Conservation (phyloP, 2,329 filamentous ascomycete genomes). For the Paraphaeosphaeria minitans region DNA sequence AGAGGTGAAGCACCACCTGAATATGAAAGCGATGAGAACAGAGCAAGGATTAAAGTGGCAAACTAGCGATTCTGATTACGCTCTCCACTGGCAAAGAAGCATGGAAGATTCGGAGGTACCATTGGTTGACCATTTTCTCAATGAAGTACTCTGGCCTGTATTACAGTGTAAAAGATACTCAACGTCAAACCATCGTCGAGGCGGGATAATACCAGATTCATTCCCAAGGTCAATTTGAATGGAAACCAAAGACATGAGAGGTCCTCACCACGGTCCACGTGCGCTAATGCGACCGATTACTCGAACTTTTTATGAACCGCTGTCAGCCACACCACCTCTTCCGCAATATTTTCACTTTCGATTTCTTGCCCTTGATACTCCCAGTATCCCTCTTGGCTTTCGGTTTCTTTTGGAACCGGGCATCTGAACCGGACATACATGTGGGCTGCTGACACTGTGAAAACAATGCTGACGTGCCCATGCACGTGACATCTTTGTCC, state of each 20-base stretch:
- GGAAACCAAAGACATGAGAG: too few relatives aligned
- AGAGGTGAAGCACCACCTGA: constrained; percentile 1
- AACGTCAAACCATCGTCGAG: too few relatives aligned
- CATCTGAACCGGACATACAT: neutral
- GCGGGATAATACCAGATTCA: too few relatives aligned
- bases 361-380: neutral
- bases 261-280: too few relatives aligned
- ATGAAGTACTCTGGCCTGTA: neutral
- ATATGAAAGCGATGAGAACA: constrained; percentile 3
- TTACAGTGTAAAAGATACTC: neutral
- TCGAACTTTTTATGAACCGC: neutral
- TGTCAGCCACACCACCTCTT: neutral
- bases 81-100: neutral
- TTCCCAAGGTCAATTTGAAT: too few relatives aligned
- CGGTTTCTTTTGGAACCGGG: neutral
- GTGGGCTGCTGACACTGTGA: neutral
- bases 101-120: neutral
- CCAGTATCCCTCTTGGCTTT: neutral
- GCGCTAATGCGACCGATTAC: neutral
- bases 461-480: too few relatives aligned
- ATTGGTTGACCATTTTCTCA: neutral
- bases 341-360: neutral
- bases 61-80: neutral
- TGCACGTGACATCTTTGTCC: too few relatives aligned
- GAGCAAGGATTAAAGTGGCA: neutral